Base-by-base conservation (phyloP, 164 flowering plant genomes). In the Protea cynaroides region DNA sequence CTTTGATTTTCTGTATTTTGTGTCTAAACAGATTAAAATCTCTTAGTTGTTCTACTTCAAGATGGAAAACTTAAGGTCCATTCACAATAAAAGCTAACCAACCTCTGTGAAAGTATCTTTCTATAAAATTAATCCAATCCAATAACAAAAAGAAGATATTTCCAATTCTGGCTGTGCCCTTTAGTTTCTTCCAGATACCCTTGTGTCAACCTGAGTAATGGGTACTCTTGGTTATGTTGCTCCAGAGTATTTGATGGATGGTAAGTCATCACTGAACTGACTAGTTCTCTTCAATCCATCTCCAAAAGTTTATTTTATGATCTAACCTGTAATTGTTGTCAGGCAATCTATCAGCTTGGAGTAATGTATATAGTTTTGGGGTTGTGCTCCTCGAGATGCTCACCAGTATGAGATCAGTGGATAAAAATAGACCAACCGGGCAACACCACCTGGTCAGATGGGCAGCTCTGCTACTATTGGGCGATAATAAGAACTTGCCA, bases 171-270 rank as follows among this genome's bases (percentile, higher is more conserved):
- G 40, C 4, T 37, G 40, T 4, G 40, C 9, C 9, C 40, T 37
- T 4, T 4, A 4, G 9, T 37, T 37, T 37, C 40, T 37, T n/a
- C n/a, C n/a, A n/a, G n/a, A n/a, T n/a, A 92, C 96, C 23, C 98
- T 89, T 76, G 98, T 92, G 43, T 89, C 96, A 49, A 92, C 98
- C 36, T 81, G 98, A 34, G 96, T 92, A 21, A 84, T 92, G 96
- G 98, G 98, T 29, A 92, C 98, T 25, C 88, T 88, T 69, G 98
- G 96, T 47, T 92, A 92, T 85, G 96, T 95, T 56, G 96, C 98
- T 65, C 96, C 98, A 1, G 98, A 92, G 59, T 92, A 92, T 68
- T 83, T 92, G 56, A 85, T 86, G 93, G 90, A 96, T 59, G 98
- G 98, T 89, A 58, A 80, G 88, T 82, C 49, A 40, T 14, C 65